Evolutionary conservation across 352 stramenopile genomes (phyloP), one percentile per base, ranked within the genome.

Genomic region (Aphanomyces euteiches): DNA sequence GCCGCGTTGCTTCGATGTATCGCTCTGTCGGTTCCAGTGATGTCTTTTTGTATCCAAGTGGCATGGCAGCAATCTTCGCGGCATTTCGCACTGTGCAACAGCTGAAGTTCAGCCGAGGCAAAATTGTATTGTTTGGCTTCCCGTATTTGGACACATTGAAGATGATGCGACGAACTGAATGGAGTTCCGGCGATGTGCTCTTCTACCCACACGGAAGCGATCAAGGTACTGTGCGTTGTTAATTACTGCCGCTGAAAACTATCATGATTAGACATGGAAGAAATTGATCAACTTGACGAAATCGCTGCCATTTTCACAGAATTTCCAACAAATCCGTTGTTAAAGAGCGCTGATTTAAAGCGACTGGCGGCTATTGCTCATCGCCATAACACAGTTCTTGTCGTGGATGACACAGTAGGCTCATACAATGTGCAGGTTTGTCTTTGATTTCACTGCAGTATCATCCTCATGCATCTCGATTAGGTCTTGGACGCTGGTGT

Each of bases 61-160:
- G 90, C 5, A 98, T 98, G 92, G 77, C 76, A 12, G 82, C 77
- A 40, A 96, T 98, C 59, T 96, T 96, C 65, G 79, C 87, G 7
- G 83, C 81, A 15, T 77, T 98, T 57, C 78, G 88, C 7, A 61
- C 95, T 39, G 72, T 91, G n/a, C 78, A 87, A 47, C 73, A 79
- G 50, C 71, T 88, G 21, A 69, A 41, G 7, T 47, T 50, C 0
- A 60, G 15, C 28, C 73, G 68, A n/a, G 72, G 67, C 2, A 13
- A 72, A 12, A 45, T 45, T 0, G 90, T 98, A 66, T 78, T 98
- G 5, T 90, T 96, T 67, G 93, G 92, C 6, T 98, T 98, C 73
- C 90, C 93, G 0, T 98, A 98, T 75, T 75, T 98, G 43, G 93
- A 98, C 77, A 96, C 93, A 6, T 79, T 98, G 57, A 98, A 98